A percentile compares a stretch with the other conserved stretches of the same genome.
phyloP scores from a whole-genome alignment of 495 filamentous ascomycete species.

The Penicillium lividum region DNA sequence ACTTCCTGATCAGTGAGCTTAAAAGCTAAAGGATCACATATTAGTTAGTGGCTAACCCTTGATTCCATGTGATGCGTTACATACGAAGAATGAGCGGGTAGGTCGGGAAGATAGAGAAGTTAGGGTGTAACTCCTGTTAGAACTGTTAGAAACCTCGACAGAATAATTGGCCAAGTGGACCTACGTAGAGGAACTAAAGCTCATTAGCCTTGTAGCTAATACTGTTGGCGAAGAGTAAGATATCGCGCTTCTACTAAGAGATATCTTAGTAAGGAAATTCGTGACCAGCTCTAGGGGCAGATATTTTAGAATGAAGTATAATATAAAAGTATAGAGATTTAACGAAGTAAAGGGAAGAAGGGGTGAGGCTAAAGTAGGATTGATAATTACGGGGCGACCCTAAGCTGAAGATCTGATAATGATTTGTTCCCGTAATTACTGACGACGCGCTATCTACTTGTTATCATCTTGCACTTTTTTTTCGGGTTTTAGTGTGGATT shows the following conservation, averaged over 20 bases:
- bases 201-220: slow-evolving; percentile 83
- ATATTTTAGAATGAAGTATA: slow-evolving; percentile 34
- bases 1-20: slow-evolving; percentile 77
- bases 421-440: slow-evolving; percentile 23
- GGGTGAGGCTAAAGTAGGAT: slow-evolving; percentile 22
- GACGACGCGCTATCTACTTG: slow-evolving; percentile 16
- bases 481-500: not conserved
- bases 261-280: slow-evolving; percentile 73
- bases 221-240: slow-evolving; percentile 81
- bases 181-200: slow-evolving; percentile 85
- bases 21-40: slow-evolving; percentile 57
- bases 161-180: not conserved
- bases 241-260: slow-evolving; percentile 83
- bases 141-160: slow-evolving; percentile 19
- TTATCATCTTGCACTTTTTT: slow-evolving; percentile 7
- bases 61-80: slow-evolving; percentile 15
- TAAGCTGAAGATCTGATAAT: slow-evolving; percentile 37
- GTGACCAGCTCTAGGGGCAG: slow-evolving; percentile 71
- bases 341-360: slow-evolving; percentile 1
- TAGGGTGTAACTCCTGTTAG: slow-evolving; percentile 73
- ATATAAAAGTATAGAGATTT: not conserved
- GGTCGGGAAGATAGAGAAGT: slow-evolving; percentile 83
- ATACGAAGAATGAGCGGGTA: slow-evolving; percentile 80
- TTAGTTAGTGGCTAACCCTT: slow-evolving; percentile 6
- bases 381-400: slow-evolving; percentile 26